phyloP scores from a whole-genome alignment of 768 basidiomycete genomes.

The Podaxis mareebaensis region DNA sequence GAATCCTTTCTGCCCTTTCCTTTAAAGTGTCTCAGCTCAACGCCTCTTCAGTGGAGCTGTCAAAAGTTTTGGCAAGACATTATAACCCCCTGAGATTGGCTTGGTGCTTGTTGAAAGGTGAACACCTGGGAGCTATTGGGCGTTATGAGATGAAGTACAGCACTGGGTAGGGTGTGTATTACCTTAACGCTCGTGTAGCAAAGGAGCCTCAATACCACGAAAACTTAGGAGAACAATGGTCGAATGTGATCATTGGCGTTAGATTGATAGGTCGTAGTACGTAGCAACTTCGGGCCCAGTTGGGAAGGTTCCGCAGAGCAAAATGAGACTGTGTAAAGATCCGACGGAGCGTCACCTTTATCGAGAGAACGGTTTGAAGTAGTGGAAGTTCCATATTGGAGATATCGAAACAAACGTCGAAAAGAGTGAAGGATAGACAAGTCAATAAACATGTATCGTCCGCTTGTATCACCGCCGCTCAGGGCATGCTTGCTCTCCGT shows the following conservation, averaged over 20 bases:
- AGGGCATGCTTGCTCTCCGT: slow-evolving; percentile 7
- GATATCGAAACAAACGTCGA: neutral
- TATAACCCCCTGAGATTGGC: slow-evolving; percentile 61
- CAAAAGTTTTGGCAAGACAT: slow-evolving; percentile 38
- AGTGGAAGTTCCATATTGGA: neutral
- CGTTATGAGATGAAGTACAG: slow-evolving; percentile 38
- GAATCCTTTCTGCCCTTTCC: slow-evolving; percentile 21
- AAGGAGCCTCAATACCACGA: too few species aligned
- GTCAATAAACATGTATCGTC: neutral
- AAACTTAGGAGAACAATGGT: too few species aligned
- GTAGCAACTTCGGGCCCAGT: too few species aligned
- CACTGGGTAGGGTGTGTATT: neutral
- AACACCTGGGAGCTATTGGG: slow-evolving; percentile 51
- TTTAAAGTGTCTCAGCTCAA: neutral
- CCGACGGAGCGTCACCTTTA: too few species aligned
- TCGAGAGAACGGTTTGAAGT: too few species aligned
- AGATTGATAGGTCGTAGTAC: too few species aligned
- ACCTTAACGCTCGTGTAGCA: too few species aligned
- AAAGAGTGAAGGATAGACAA: neutral
- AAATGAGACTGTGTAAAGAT: too few species aligned
- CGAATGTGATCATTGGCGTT: too few species aligned
- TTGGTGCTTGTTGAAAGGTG: slow-evolving; percentile 47
- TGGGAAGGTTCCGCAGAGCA: too few species aligned
- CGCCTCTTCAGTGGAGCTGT: slow-evolving; percentile 42
- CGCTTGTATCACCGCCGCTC: neutral